phyloP scores from a whole-genome alignment of 352 stramenopile species.

The Chrysophaeum taylorii region DNA sequence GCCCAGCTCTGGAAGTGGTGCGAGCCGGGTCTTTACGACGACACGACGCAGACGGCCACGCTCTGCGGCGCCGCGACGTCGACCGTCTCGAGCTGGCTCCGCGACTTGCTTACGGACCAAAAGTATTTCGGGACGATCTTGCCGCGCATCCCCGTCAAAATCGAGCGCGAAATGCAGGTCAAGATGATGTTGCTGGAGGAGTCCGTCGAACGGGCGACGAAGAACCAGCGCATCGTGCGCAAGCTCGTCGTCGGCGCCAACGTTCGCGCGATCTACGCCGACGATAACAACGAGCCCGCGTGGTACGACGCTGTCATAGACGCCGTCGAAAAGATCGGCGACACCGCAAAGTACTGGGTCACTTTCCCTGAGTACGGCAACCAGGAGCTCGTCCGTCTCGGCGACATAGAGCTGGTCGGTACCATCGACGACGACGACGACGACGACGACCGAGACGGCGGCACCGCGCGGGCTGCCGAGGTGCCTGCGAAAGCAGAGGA shows the following conservation, averaged over 20 bases:
- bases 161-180: constrained; percentile 90
- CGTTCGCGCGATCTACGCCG: constrained; percentile 82
- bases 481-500: constrained; percentile 26
- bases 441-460: no score
- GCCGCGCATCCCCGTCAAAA: constrained; percentile 84
- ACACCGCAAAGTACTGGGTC: constrained; percentile 57
- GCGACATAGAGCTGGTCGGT: constrained; percentile 76
- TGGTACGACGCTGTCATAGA: constrained; percentile 92
- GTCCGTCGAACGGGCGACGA: constrained; percentile 42
- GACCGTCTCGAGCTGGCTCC: constrained; percentile 80
- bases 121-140: constrained; percentile 93
- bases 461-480: constrained; percentile 20
- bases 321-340: constrained; percentile 61
- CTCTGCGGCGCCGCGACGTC: not conserved
- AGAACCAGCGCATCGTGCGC: constrained; percentile 35
- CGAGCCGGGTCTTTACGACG: constrained; percentile 85
- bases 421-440: no score
- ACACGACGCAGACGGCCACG: constrained; percentile 61
- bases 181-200: constrained; percentile 65
- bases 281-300: constrained; percentile 78
- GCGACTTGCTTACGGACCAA: constrained; percentile 74
- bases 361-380: constrained; percentile 95
- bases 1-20: constrained; percentile 84
- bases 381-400: constrained; percentile 77
- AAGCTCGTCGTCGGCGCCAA: constrained; percentile 69